phyloP scores from a whole-genome alignment of 106 monocot genomes.

The Allium fistulosum region DNA sequence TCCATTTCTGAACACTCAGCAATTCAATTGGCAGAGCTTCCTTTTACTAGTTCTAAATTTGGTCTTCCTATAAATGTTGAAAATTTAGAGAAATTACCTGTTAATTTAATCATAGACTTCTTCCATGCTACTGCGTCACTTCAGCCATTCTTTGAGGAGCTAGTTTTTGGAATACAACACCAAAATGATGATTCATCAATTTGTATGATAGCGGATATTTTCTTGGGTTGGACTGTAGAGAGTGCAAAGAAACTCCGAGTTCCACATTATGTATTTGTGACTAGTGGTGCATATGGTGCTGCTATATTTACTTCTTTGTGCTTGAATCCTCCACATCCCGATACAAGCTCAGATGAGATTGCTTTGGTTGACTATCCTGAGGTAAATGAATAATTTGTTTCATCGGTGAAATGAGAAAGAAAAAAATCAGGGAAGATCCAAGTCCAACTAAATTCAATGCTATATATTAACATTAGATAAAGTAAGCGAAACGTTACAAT shows the following conservation, averaged over 20 bases:
- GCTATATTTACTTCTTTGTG: constrained; percentile 17
- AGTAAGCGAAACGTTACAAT: not conserved
- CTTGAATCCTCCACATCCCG: constrained; percentile 2
- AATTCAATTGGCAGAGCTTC: constrained; percentile 26
- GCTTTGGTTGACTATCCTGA: constrained; percentile 13
- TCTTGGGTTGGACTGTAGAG: constrained; percentile 26
- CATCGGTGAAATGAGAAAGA: not conserved
- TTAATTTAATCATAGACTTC: constrained; percentile 15
- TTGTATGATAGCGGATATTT: constrained; percentile 30
- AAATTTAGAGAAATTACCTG: constrained; percentile 20
- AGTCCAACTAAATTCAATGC: too few relatives aligned
- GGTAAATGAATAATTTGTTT: not conserved
- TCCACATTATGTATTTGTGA: constrained; percentile 29
- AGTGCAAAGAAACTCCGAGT: constrained; percentile 17
- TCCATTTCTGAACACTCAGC: constrained; percentile 3
- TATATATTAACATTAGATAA: not conserved
- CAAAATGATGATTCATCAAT: not conserved
- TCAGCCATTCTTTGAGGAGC: constrained; percentile 16
- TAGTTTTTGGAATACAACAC: constrained; percentile 12
- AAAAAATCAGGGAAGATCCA: too few relatives aligned
- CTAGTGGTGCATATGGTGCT: constrained; percentile 23
- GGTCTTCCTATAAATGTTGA: constrained; percentile 33
- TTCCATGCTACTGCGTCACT: constrained; percentile 18
- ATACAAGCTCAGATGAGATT: not conserved
- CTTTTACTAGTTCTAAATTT: constrained; percentile 24